Evolutionary conservation across 2,329 filamentous ascomycete species (phyloP), one percentile per base, ranked within the genome.

Genomic region (Aureobasidium sp.): DNA sequence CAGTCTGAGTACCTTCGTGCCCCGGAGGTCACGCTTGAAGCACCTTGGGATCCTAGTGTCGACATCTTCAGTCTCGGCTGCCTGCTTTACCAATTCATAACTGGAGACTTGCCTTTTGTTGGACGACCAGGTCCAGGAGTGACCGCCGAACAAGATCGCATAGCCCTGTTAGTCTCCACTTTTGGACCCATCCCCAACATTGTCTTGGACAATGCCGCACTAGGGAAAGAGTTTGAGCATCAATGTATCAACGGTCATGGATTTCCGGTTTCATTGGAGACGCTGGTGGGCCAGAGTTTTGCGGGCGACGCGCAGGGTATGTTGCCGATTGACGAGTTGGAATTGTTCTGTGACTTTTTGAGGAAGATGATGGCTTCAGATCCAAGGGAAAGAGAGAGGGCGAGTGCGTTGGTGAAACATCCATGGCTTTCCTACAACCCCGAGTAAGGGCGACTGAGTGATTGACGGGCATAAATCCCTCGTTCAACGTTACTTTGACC

Each of bases 41-140:
- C 66, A 20, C 66, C 66, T 1, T 72, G 69, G 70, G 67, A 64
- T 12, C 62, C 56, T 12, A 59, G 62, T 25, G 66, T 69, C 12
- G 70, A 72, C 47, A 67, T 71, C 5, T 72, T 70, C 69, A 71
- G 68, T 58, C 61, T 69, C 12, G 67, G 64, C 6, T 65, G 65
- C 60, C 52, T 68, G 5, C 37, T 67, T 17, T 66, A 67, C 48
- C 64, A 68, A 47, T 65, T 68, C 39, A 52, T 65, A 8, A 67
- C 64, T 29, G 67, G 67, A 15, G 65, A 68, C 20, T 22, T 66
- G 14, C 58, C 64, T 3, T 68, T 68, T 36, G 47, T 53, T 9
- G 64, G 65, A 14, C 27, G 52, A 42, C 63, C 64, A 8, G 44
- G 45, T n/a, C 64, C 59, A 22, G 37, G 49, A 3, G 64, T 60